A percentile compares a stretch with the other conserved stretches of the same genome.
phyloP scores from a whole-genome alignment of 139 green algal genomes.

The Tetradesmus obliquus region DNA sequence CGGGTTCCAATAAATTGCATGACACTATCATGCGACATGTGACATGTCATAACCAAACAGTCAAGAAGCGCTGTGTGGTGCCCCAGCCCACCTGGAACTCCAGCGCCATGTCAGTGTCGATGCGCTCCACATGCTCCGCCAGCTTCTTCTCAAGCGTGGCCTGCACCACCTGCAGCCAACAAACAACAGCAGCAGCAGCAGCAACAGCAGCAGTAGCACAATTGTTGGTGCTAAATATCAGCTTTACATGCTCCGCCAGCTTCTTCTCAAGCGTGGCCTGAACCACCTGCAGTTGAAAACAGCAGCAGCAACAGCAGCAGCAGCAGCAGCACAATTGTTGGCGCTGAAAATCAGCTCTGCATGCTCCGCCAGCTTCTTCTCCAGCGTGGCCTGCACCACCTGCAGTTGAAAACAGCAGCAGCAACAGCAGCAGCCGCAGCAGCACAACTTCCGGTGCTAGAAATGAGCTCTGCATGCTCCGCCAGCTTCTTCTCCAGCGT shows the following conservation, averaged over 20 bases:
- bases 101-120: conserved; percentile 91
- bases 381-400: conserved; percentile 71
- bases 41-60: neutral
- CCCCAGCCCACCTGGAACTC: conserved; percentile 85
- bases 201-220: neutral
- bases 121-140: conserved; percentile 90
- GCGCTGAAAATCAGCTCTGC: conserved; percentile 73
- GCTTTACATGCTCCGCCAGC: conserved; percentile 91
- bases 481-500: conserved; percentile 74
- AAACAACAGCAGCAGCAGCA: neutral
- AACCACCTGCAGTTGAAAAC: conserved; percentile 44
- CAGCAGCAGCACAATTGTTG: neutral
- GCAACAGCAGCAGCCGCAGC: neutral
- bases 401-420: neutral
- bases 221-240: neutral
- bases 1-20: neutral
- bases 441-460: neutral
- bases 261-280: conserved; percentile 69
- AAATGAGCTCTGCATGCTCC: conserved; percentile 85
- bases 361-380: conserved; percentile 80
- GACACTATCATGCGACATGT: neutral
- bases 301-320: neutral
- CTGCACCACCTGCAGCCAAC: conserved; percentile 56
- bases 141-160: conserved; percentile 74
- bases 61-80: too few species aligned